These are phyloP conservation scores for Tetradesmus obliquus DNA, from an alignment of 139 green algal genomes.

Conservation along the genomic window DNA sequence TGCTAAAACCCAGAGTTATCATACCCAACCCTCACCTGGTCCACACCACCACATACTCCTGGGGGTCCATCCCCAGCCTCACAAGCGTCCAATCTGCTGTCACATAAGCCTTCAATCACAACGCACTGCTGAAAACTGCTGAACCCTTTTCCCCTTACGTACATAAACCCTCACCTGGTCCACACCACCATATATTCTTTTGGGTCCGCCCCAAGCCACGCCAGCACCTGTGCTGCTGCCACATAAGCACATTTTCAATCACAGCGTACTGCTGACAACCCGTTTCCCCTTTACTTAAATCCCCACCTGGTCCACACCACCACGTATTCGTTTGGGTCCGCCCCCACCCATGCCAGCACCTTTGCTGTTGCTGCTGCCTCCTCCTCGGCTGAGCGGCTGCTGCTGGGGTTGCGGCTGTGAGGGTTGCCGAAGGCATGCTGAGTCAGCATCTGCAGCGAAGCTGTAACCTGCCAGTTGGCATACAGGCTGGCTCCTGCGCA, in stretches of 20 bases:
- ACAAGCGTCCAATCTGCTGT: too few species aligned
- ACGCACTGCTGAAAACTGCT: too few species aligned
- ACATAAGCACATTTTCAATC: too few species aligned
- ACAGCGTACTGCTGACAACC: too few species aligned
- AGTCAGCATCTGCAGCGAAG: not conserved
- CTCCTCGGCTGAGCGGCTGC: not conserved
- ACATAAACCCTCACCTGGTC: constrained; percentile 13
- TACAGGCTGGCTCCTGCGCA: constrained; percentile 22
- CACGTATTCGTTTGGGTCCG: constrained; percentile 24
- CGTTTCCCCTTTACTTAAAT: too few species aligned
- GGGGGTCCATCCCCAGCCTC: too few species aligned
- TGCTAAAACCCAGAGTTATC: too few species aligned
- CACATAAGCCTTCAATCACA: too few species aligned
- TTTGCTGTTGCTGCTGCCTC: not conserved
- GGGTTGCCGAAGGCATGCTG: constrained; percentile 11
- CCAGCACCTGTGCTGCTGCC: not conserved
- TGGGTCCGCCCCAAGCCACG: not conserved
- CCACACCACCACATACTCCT: too few species aligned
- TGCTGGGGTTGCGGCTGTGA: constrained; percentile 39
- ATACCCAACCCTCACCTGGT: not conserved
- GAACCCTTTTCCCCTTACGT: too few species aligned
- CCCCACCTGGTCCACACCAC: constrained; percentile 29
- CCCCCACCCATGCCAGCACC: constrained; percentile 1
- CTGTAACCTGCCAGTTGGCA: not conserved
- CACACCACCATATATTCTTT: constrained; percentile 19